Base-by-base conservation (phyloP, 2,329 filamentous ascomycete species). In the Pseudonectria buxi region DNA sequence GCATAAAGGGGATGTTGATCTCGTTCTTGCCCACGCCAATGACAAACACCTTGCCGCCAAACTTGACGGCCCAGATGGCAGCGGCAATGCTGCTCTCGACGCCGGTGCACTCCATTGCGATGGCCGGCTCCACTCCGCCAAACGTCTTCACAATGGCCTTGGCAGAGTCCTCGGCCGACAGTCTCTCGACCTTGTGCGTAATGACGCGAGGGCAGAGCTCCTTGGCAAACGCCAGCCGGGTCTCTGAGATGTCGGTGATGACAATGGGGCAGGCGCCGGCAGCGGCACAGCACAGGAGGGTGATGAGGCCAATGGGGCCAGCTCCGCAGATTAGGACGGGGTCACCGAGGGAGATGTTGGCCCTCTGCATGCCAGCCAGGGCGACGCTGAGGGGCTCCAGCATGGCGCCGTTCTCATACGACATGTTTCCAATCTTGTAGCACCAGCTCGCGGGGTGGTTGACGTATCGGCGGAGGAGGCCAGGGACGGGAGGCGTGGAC, bases 31-130 rank as follows among this genome's bases (percentile, higher is more conserved):
- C 92, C 3, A 96, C 89, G 27, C 90, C 90, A 47, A 95, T 94
- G 45, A 96, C 83, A 57, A 96, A 96, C 35, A 96, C 90, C 65
- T 94, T 95, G 52, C 92, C 90, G 47, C 90, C 92, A 55, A 96
- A 96, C 67, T 90, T 94, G 59, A 84, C 78, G 9, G 86, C 81
- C 75, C 89, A 92, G 58, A 95, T 90, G 35, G 88, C 87, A 18
- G 85, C 74, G 6, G 79, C 78, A 54, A 96, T 84, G 60, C 83
- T 89, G 65, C 81, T 86, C 70, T 95, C 89, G 12, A 95, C 87
- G 33, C 92, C 92, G 0, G 92, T 96, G 69, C 90, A 96, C 65
- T 96, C 90, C 64, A 96, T 75, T 10, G 81, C 81, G 35, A 95
- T 68, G 13, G 81, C 75, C 0, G 90, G 88, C 65, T 94, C 86